Evolutionary conservation across 345 rosid species (phyloP), one percentile per base, ranked within the genome.

Genomic region (Cardamine resedifolia): DNA sequence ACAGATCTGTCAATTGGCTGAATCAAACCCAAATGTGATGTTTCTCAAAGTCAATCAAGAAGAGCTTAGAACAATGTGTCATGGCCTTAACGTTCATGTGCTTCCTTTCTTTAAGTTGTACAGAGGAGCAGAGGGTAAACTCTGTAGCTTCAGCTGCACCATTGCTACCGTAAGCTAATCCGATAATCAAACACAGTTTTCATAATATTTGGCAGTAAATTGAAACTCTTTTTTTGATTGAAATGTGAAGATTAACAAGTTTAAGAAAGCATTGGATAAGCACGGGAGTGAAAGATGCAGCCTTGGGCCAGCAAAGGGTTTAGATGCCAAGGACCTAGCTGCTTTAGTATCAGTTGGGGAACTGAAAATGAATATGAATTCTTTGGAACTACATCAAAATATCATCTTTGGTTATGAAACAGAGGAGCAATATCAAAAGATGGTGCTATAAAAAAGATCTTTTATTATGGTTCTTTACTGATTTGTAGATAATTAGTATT

Each of bases 1-100:
- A 62, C 83, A 89, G 96, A 83, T 86, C 44, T 86, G 90, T 88
- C 90, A 88, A 68, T 48, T 92, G 66, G 98, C 98, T 20, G 92
- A 88, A 78, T 64, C 70, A 52, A 78, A 89, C 71, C 92, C 90
- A 1, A 64, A 81, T 36, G 89, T 85, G 4, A 68, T 83, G 51
- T 85, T 89, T 74, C 79, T 89, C 5, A 81, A 87, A 80, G 96
- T 89, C 66, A 92, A 92, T 74, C 83, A 85, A 38, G 94, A 92
- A 58, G 85, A 84, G 64, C 87, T 81, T 8, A 83, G 68, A 50
- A 77, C 77, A 51, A 83, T 85, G 98, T 92, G 94, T 50, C 75
- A 81, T 20, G 73, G 82, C 27, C 92, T 92, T 53, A 68, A 83
- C 58, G 68, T 89, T 69, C 90, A 82, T 33, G 96, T 91, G 21